Evolutionary conservation across 768 basidiomycete genomes (phyloP).

Genomic region (Gyrodon lividus): DNA sequence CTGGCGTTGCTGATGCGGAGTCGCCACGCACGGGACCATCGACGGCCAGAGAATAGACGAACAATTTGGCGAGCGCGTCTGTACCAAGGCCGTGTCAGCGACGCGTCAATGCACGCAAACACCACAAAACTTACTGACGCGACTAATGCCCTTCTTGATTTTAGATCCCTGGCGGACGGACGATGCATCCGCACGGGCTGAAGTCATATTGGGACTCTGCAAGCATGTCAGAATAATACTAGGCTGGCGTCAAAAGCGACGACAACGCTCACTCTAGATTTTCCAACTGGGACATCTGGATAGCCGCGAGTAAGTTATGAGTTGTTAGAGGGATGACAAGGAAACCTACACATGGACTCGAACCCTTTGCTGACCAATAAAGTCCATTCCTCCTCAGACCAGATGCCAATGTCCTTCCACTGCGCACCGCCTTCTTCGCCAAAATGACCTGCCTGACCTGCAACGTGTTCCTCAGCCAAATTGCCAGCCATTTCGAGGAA

Average conservation of each 20-base stretch:
- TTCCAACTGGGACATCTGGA: constrained; percentile 50
- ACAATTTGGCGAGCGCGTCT: constrained; percentile 80
- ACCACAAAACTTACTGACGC: constrained; percentile 45
- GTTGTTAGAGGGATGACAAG: background rate
- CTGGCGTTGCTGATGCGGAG: constrained; percentile 58
- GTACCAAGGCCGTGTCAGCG: background rate
- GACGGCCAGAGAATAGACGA: constrained; percentile 87
- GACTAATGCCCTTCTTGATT: constrained; percentile 70
- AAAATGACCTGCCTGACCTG: constrained; percentile 52
- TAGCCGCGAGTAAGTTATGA: constrained; percentile 38
- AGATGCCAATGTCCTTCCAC: constrained; percentile 89
- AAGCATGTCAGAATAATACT: background rate
- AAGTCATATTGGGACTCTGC: constrained; percentile 64
- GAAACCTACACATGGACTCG: constrained; percentile 64
- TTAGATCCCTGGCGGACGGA: constrained; percentile 54
- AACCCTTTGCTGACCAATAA: constrained; percentile 81
- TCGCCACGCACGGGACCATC: constrained; percentile 64
- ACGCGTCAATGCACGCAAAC: background rate
- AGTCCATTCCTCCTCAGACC: constrained; percentile 81
- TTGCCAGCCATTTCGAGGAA: constrained; percentile 69
- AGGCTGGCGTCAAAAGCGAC: background rate
- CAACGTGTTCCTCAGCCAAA: constrained; percentile 72
- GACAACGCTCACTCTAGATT: constrained; percentile 51
- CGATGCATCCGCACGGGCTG: constrained; percentile 65
- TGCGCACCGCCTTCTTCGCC: constrained; percentile 54